Conservation (phyloP, 805 yeast species). For the Candida palmyrensis region DNA sequence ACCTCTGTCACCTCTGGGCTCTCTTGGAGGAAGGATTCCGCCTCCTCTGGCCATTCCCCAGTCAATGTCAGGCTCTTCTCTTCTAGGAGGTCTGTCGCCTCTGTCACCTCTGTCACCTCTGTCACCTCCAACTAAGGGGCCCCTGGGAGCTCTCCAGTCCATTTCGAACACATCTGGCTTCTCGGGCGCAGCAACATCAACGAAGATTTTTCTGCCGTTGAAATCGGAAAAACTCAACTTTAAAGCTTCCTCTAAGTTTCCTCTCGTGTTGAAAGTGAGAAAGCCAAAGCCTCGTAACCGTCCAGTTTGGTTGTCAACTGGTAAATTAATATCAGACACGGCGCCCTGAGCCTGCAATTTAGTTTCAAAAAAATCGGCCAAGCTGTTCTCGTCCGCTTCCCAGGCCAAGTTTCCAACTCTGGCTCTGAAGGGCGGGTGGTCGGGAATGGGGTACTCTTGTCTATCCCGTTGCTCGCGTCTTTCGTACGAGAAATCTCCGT, state of each 20-base stretch:
- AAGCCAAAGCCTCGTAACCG: slow-evolving; percentile 58
- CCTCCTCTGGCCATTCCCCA: slow-evolving; percentile 42
- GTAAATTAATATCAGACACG: slow-evolving; percentile 63
- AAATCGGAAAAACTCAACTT: slow-evolving; percentile 39
- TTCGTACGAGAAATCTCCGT: slow-evolving; percentile 14
- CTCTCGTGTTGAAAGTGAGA: slow-evolving; percentile 44
- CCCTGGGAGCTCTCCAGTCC: slow-evolving; percentile 40
- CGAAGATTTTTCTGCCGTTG: slow-evolving; percentile 47
- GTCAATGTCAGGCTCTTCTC: slow-evolving; percentile 40
- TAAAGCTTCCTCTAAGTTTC: slow-evolving; percentile 47
- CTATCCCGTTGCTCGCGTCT: slow-evolving; percentile 41
- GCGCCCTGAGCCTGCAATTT: slow-evolving; percentile 46
- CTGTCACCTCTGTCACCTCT: slow-evolving; percentile 12
- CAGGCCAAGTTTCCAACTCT: slow-evolving; percentile 81
- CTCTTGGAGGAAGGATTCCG: slow-evolving; percentile 30
- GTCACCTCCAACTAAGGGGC: slow-evolving; percentile 8
- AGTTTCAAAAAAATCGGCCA: slow-evolving; percentile 57
- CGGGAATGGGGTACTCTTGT: slow-evolving; percentile 81
- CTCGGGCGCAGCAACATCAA: slow-evolving; percentile 57
- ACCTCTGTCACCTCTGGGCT: slow-evolving; percentile 24
- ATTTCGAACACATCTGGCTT: slow-evolving; percentile 39
- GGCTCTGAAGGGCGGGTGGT: slow-evolving; percentile 89
- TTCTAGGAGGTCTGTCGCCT: slow-evolving; percentile 22
- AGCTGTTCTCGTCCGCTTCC: slow-evolving; percentile 64
- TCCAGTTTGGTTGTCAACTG: slow-evolving; percentile 60